phyloP scores from a whole-genome alignment of 352 stramenopile genomes.

The Globisporangium radiosum region DNA sequence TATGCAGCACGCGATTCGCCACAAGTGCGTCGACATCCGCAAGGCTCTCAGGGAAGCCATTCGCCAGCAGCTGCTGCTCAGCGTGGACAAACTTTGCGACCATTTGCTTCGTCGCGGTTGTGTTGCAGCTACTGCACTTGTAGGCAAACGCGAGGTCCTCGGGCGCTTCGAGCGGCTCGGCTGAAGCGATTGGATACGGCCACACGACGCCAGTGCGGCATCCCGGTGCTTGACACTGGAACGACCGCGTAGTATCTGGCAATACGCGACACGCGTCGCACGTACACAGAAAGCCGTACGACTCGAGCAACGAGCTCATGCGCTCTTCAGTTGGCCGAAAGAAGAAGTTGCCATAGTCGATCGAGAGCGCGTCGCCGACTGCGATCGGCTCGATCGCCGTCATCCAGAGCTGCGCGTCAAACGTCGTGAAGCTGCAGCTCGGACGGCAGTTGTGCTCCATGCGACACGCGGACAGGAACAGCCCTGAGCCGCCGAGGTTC shows the following conservation, averaged over 20 bases:
- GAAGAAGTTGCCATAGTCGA: constrained; percentile 79
- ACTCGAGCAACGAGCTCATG: constrained; percentile 43
- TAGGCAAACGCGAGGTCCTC: constrained; percentile 49
- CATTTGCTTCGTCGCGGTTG: constrained; percentile 25
- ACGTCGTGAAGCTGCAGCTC: constrained; percentile 75
- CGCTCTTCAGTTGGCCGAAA: constrained; percentile 62
- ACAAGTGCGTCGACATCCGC: constrained; percentile 49
- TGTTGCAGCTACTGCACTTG: constrained; percentile 42
- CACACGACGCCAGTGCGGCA: constrained; percentile 39
- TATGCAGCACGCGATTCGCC: constrained; percentile 39
- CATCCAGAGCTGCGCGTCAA: constrained; percentile 65
- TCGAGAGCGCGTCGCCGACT: constrained; percentile 54
- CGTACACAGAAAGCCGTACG: constrained; percentile 59
- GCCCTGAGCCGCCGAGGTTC: constrained; percentile 56
- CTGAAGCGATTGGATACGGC: constrained; percentile 25
- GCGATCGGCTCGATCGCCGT: constrained; percentile 63
- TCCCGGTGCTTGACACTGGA: constrained; percentile 31
- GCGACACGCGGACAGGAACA: constrained; percentile 64
- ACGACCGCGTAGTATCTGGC: constrained; percentile 47
- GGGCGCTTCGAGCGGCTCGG: constrained; percentile 17
- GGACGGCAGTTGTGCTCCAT: constrained; percentile 72
- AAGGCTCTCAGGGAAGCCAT: constrained; percentile 55
- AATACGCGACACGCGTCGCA: constrained; percentile 47
- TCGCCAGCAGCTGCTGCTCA: constrained; percentile 49
- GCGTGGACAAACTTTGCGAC: constrained; percentile 26